Base-by-base conservation (phyloP, 441 rosid species). In the Erysimum cheiri region DNA sequence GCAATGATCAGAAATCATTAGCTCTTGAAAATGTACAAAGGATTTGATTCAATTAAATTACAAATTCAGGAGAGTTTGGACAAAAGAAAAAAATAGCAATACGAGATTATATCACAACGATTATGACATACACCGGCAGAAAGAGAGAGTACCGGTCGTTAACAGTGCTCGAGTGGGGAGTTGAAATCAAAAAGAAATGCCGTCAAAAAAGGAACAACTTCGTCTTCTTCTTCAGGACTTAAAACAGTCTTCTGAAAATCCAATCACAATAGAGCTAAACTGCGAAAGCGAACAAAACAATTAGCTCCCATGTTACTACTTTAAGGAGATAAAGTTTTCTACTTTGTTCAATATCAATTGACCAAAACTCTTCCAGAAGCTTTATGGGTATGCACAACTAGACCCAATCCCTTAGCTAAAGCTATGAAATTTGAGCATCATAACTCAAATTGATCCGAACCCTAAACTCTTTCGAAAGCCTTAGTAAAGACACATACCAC, bases 401-500 rank as follows among this genome's bases (percentile, higher is more conserved):
- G 5, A 13, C 13, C 7, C 48, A 59, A 39, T 39, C 3, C 19
- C 2, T 39, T 2, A 59, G 19, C 35, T 39, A 36, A 22, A 58
- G 64, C 46, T 10, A n/a, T 9, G 6, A 12, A 3, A 5, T 15
- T 3, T 58, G 9, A 3, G 17, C 44, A 36, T 22, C 33, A 11
- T 5, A 24, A 2, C 3, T 59, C 17, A 59, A 4, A 39, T 4
- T 59, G 36, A 26, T 59, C 11, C 32, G 19, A 58, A 37, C 46
- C 46, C 2, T 12, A 58, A 58, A 58, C 63, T 44, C 17, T 19
- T n/a, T 60, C 9, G 22, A 60, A 12, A 59, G 4, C 13, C 8
- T 5, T 7, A 39, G 49, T 22, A 1, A 2, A 40, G n/a, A 60
- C 24, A 60, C 64, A 60, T 60, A 40, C 64, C 50, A 37, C 32